Base-by-base conservation (phyloP, 306 rosid genomes). In the Malus fusca region DNA sequence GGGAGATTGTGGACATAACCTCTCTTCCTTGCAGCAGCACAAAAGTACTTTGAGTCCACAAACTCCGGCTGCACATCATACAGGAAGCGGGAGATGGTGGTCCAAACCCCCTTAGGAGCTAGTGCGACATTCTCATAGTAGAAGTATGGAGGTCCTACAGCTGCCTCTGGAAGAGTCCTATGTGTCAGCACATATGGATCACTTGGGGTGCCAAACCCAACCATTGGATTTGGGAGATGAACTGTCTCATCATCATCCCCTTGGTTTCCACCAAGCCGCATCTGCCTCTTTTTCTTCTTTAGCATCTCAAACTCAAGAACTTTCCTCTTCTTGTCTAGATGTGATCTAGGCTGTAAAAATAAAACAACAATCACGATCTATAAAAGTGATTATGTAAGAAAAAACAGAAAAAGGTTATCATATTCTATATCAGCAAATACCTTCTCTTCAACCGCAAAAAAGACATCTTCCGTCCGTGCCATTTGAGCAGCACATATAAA, bases 51-150 rank as follows among this genome's bases (percentile, higher is more conserved):
- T 0, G 99, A 96, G 68, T 96, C 99, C 8, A 96, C 99, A 82
- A 92, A 96, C 61, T 96, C 99, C 0, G 99, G 99, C 42, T 89
- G 88, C 4, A 96, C 87, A 6, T 92, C 98, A 69, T 88, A 90
- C 23, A 96, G 73, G 78, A 89, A 92, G 19, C 98, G 84, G 0
- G 97, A 92, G 46, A 96, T 96, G 0, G 93, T 96, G 80, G 69
- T 88, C 99, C 99, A 96, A 22, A 92, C 98, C 21, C 99, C 98
- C 79, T 89, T 96, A 0, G 99, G 99, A 58, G 99, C 93, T 26
- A 92, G 85, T 3, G 99, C 99, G 43, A 96, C 99, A 9, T 96
- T 96, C 84, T 96, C 99, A n/a, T 90, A 96, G 46, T 96, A 96
- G 72, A 96, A 96, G 76, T 86, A 96, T 2, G 99, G 99, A 12